phyloP scores from a whole-genome alignment of 495 filamentous ascomycete genomes.

The Penicillium robsamsonii region DNA sequence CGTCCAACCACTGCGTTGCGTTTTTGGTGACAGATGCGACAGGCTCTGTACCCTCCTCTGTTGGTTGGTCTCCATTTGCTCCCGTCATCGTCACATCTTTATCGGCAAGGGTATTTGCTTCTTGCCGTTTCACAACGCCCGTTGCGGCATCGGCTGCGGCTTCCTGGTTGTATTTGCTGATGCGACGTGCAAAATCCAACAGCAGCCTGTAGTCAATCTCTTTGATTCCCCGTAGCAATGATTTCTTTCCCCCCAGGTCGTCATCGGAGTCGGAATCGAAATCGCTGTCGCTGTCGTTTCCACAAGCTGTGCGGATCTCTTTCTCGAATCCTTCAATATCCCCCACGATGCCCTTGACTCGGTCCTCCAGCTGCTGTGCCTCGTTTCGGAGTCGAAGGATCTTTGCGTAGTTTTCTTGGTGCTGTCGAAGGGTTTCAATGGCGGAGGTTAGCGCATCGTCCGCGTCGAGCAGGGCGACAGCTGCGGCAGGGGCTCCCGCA shows the following conservation, averaged over 20 bases:
- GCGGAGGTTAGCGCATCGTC: conserved; percentile 43
- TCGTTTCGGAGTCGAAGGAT: conserved; percentile 40
- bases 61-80: conserved; percentile 21
- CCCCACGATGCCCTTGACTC: conserved; percentile 42
- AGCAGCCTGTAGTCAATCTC: conserved; percentile 47
- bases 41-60: conserved; percentile 30
- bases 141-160: conserved; percentile 46
- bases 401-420: conserved; percentile 45
- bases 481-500: conserved; percentile 41
- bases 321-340: conserved; percentile 42
- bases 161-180: conserved; percentile 50
- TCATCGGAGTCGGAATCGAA: conserved; percentile 28
- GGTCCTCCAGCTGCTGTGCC: conserved; percentile 39
- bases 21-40: conserved; percentile 44
- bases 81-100: conserved; percentile 37
- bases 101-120: conserved; percentile 12
- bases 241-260: conserved; percentile 10
- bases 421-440: conserved; percentile 40
- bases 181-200: conserved; percentile 47
- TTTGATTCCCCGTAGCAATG: conserved; percentile 17
- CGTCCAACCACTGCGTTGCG: conserved; percentile 47
- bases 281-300: conserved; percentile 33
- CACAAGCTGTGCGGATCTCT: conserved; percentile 35
- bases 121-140: conserved; percentile 22
- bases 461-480: conserved; percentile 39